phyloP scores from a whole-genome alignment of 2,329 filamentous ascomycete genomes.

The Metarhizium rileyi region DNA sequence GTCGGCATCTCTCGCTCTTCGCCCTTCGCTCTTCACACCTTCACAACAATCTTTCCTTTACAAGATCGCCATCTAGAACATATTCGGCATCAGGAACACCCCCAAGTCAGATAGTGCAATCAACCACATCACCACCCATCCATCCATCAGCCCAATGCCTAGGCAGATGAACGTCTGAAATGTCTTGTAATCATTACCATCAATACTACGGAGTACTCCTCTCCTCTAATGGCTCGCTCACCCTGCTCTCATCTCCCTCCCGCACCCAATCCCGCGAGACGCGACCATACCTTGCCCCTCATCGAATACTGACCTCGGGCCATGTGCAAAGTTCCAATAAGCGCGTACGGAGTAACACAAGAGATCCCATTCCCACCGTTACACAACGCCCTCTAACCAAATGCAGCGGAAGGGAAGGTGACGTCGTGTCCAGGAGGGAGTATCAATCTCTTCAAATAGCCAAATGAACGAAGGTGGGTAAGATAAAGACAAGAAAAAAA shows the following conservation, averaged over 20 bases:
- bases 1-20: too few species aligned
- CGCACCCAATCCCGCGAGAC: neutral
- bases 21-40: too few species aligned
- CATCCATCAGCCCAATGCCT: neutral
- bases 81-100: neutral
- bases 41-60: too few species aligned
- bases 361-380: neutral
- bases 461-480: neutral
- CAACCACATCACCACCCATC: neutral
- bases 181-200: conserved; percentile 6
- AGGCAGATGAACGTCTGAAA: neutral
- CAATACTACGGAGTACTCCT: too few species aligned
- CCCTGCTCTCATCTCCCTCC: neutral
- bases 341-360: too few species aligned
- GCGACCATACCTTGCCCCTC: neutral
- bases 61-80: too few species aligned
- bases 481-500: neutral
- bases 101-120: neutral
- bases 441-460: neutral
- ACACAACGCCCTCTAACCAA: conserved; percentile 2
- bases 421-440: neutral
- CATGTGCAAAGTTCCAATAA: neutral
- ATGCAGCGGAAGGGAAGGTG: neutral
- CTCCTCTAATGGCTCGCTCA: conserved; percentile 1
- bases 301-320: neutral